A percentile compares a stretch with the other conserved stretches of the same genome.
These are phyloP conservation scores for Pluteus cervinus DNA, from an alignment of 768 basidiomycete genomes.

Conservation along the genomic window DNA sequence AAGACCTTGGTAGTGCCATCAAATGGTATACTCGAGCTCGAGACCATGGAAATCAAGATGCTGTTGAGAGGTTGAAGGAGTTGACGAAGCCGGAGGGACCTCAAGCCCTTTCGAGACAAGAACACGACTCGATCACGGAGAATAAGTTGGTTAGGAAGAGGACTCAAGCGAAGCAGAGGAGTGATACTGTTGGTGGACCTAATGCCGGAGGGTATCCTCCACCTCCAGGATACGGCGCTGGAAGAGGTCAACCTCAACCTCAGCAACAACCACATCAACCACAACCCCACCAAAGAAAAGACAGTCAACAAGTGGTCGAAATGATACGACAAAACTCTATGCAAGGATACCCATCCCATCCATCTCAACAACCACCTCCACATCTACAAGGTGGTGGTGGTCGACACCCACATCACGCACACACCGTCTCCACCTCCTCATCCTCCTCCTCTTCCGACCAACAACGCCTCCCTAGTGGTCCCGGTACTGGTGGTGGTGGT, in stretches of 20 bases:
- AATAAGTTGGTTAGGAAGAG: conserved; percentile 76
- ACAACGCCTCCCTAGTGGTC: too few species aligned
- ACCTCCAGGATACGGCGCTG: conserved; percentile 4
- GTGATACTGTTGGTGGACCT: too few species aligned
- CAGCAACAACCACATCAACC: conserved; percentile 11
- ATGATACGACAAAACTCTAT: conserved; percentile 5
- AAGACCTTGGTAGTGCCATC: conserved; percentile 56
- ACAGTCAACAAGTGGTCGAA: conserved; percentile 5
- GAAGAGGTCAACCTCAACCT: not conserved
- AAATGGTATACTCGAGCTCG: conserved; percentile 84
- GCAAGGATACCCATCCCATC: not conserved
- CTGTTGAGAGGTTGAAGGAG: conserved; percentile 63
- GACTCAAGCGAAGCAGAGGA: conserved; percentile 62
- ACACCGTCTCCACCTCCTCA: conserved; percentile 2
- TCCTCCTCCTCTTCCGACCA: conserved; percentile 2
- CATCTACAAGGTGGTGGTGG: too few species aligned
- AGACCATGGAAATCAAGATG: conserved; percentile 77
- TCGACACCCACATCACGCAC: not conserved
- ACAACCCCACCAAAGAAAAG: conserved; percentile 1
- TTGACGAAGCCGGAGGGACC: conserved; percentile 58
- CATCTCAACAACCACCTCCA: conserved; percentile 12
- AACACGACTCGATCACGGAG: conserved; percentile 79
- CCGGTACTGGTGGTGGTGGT: too few species aligned
- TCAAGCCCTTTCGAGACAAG: conserved; percentile 62
- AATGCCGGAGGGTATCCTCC: too few species aligned